A percentile compares a stretch with the other conserved stretches of the same genome.
phyloP scores from a whole-genome alignment of 768 basidiomycete species.

The Amanita fuliginea region DNA sequence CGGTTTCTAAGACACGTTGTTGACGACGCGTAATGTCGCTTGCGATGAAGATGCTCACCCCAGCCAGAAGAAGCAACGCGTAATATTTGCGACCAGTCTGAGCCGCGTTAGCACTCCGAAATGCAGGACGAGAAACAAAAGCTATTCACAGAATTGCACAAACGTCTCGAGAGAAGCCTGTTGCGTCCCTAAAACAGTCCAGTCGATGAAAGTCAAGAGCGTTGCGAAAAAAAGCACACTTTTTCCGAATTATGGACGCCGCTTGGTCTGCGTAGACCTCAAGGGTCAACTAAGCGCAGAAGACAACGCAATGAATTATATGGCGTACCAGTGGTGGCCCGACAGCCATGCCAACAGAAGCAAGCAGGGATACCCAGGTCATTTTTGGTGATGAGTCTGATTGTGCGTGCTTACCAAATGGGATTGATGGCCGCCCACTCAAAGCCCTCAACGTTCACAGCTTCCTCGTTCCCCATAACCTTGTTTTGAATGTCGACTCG shows the following conservation, averaged over 20 bases:
- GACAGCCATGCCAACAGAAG: constrained; percentile 75
- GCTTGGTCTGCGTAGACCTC: constrained; percentile 79
- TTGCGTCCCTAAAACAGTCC: constrained; percentile 48
- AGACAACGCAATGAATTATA: not conserved
- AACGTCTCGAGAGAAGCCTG: constrained; percentile 79
- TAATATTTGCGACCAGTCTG: constrained; percentile 76
- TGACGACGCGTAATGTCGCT: not conserved
- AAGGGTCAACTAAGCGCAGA: constrained; percentile 5
- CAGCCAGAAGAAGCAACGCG: constrained; percentile 86
- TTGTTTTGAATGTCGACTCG: constrained; percentile 7
- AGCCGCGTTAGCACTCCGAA: not conserved
- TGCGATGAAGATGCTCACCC: constrained; percentile 28
- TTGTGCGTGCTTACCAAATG: not conserved
- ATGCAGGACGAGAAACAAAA: constrained; percentile 1
- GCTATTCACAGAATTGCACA: constrained; percentile 65
- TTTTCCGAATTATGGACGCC: constrained; percentile 68
- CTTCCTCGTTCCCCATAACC: not conserved
- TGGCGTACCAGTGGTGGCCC: constrained; percentile 56
- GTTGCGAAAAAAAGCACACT: constrained; percentile 27
- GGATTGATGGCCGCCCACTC: too few relatives aligned
- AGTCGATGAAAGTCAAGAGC: not conserved
- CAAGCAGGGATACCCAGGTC: constrained; percentile 53
- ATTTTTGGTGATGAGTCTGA: not conserved
- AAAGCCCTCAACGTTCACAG: too few relatives aligned
- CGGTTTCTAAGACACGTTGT: constrained; percentile 29